A percentile compares a stretch with the other conserved stretches of the same genome.
Evolutionary conservation across 140 eudicot species (phyloP).

Genomic region (Flaveria floridana): DNA sequence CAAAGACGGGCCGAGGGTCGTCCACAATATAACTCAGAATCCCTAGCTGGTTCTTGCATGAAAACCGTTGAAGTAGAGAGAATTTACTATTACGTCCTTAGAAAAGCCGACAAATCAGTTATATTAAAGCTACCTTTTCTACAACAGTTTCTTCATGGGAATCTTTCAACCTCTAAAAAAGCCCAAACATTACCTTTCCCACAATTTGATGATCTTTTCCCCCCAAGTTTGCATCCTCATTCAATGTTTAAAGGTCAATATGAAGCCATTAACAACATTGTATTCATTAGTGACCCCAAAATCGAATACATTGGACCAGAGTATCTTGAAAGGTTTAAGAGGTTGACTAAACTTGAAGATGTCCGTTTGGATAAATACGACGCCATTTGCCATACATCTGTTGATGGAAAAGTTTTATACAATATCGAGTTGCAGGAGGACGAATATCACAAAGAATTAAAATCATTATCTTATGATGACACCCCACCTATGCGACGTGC

Average conservation of each 20-base stretch:
- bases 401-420: slow-evolving; percentile 33
- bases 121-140: slow-evolving; percentile 46
- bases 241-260: slow-evolving; percentile 39
- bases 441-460: slow-evolving; percentile 34
- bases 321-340: slow-evolving; percentile 67
- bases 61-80: slow-evolving; percentile 56
- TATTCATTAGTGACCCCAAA: slow-evolving; percentile 56
- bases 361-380: slow-evolving; percentile 49
- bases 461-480: slow-evolving; percentile 24
- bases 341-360: slow-evolving; percentile 54
- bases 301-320: slow-evolving; percentile 40
- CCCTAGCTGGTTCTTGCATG: slow-evolving; percentile 56
- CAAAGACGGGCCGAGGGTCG: slow-evolving; percentile 66
- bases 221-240: slow-evolving; percentile 64
- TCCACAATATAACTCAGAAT: slow-evolving; percentile 46
- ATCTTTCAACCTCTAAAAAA: slow-evolving; percentile 39
- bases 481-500: slow-evolving; percentile 26
- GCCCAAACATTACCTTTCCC: slow-evolving; percentile 37
- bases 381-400: slow-evolving; percentile 36
- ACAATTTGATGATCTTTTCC: slow-evolving; percentile 71
- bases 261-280: slow-evolving; percentile 49
- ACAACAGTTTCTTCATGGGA: slow-evolving; percentile 58
- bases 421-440: slow-evolving; percentile 41
- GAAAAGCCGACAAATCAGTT: slow-evolving; percentile 62
- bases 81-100: slow-evolving; percentile 57